These are phyloP conservation scores for Setaria viridis DNA, from an alignment of 202 grass and related monocot species.

Conservation along the genomic window DNA sequence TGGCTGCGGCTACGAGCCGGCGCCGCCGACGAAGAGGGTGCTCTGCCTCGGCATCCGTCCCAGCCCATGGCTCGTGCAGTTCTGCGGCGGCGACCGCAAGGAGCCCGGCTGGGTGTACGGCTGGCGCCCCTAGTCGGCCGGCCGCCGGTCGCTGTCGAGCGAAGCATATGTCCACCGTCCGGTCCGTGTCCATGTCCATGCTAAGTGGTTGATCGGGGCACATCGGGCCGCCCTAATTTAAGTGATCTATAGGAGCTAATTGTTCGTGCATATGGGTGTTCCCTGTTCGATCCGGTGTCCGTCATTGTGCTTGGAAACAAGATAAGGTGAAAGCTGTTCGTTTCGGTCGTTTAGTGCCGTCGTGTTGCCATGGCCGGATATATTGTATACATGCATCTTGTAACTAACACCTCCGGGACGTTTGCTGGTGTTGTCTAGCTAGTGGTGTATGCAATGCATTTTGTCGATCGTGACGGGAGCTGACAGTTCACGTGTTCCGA, in stretches of 20 bases:
- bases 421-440: slow-evolving; percentile 12
- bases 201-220: neutral
- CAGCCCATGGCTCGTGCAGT: slow-evolving; percentile 48
- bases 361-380: slow-evolving; percentile 26
- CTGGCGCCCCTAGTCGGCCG: slow-evolving; percentile 18
- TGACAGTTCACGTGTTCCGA: slow-evolving; percentile 25
- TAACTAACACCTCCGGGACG: too few species aligned
- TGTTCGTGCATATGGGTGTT: slow-evolving; percentile 13
- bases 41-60: slow-evolving; percentile 40
- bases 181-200: neutral
- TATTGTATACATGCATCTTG: neutral
- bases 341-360: slow-evolving; percentile 23
- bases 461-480: slow-evolving; percentile 26
- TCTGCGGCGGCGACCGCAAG: slow-evolving; percentile 43
- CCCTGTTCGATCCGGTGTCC: slow-evolving; percentile 30
- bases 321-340: slow-evolving; percentile 5
- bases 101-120: slow-evolving; percentile 38
- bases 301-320: slow-evolving; percentile 10
- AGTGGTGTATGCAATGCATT: neutral
- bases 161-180: neutral
- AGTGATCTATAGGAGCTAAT: slow-evolving; percentile 5
- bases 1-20: neutral
- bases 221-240: slow-evolving; percentile 12
- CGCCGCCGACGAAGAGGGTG: neutral
- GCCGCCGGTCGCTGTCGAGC: slow-evolving; percentile 22